Conservation (phyloP, 208 protist species). For the Crithidia acanthocephali region DNA sequence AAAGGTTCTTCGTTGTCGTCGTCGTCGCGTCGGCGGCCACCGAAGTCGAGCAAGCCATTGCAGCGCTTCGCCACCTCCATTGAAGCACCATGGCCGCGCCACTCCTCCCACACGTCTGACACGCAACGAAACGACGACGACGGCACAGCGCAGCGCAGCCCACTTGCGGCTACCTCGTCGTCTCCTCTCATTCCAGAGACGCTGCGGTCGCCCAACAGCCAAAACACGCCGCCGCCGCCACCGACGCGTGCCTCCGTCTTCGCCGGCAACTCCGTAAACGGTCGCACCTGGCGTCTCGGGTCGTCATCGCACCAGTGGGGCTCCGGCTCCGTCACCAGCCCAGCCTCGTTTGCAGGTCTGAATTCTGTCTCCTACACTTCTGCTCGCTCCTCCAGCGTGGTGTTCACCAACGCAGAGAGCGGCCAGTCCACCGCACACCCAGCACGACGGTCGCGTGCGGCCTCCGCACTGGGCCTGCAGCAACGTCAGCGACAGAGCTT, state of each 20-base stretch:
- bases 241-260: not conserved
- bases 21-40: not conserved
- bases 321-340: not conserved
- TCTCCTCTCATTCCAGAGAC: not conserved
- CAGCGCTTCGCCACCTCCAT: not conserved
- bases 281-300: not conserved
- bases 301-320: not conserved
- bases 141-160: not conserved
- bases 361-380: not conserved
- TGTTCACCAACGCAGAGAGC: not conserved
- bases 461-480: conserved; percentile 2
- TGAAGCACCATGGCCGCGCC: not conserved
- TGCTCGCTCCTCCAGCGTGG: not conserved
- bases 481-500: not conserved
- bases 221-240: not conserved
- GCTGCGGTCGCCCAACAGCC: not conserved
- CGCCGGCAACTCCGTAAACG: not conserved
- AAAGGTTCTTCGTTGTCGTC: too few species aligned
- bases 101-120: not conserved
- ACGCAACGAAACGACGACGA: not conserved
- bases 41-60: not conserved
- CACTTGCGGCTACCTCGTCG: not conserved
- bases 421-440: conserved; percentile 6
- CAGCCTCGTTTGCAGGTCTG: not conserved
- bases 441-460: conserved; percentile 10